Evolutionary conservation across 352 stramenopile genomes (phyloP), one percentile per base, ranked within the genome.

Genomic region (Phytophthora sp.): DNA sequence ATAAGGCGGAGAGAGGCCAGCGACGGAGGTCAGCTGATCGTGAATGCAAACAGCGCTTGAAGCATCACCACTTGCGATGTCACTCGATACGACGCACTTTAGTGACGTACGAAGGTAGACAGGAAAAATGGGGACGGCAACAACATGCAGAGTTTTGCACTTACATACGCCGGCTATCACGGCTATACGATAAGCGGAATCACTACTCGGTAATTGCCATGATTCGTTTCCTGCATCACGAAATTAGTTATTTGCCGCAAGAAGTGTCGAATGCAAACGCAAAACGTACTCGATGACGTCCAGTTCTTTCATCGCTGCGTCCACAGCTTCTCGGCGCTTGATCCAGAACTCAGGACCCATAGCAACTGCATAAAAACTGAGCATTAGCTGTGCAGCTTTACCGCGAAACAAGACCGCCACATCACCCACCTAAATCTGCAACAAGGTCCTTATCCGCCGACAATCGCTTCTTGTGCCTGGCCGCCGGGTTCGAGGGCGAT

Each of bases 271-370:
- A n/a, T n/a, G n/a, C n/a, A n/a, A n/a, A n/a, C n/a, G n/a, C n/a
- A n/a, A n/a, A n/a, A 79, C 68, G 30, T 73, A 83, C 74, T 79
- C 63, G 27, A 83, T 52, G 0, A 44, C 24, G 23, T 83, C 68
- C 46, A 83, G 51, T 24, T 76, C 49, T 24, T 66, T 62, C 34
- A 83, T 37, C n/a, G 74, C 62, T 30, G 61, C 23, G 6, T 72
- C 67, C 13, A 73, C 71, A 20, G 42, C 45, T 46, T 67, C 28
- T 54, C 72, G 71, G 20, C 74, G 67, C 38, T 72, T 64, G 38
- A 74, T 66, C 74, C 74, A 83, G 45, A 78, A 83, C 27, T 53
- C 67, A 28, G 74, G 64, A 2, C 77, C 59, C 1, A 65, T 62
- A 23, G 64, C 54, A 26, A 21, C 64, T 72, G 54, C 41, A n/a